These are phyloP conservation scores for Protea cynaroides DNA, from an alignment of 164 flowering plant genomes.

Conservation along the genomic window DNA sequence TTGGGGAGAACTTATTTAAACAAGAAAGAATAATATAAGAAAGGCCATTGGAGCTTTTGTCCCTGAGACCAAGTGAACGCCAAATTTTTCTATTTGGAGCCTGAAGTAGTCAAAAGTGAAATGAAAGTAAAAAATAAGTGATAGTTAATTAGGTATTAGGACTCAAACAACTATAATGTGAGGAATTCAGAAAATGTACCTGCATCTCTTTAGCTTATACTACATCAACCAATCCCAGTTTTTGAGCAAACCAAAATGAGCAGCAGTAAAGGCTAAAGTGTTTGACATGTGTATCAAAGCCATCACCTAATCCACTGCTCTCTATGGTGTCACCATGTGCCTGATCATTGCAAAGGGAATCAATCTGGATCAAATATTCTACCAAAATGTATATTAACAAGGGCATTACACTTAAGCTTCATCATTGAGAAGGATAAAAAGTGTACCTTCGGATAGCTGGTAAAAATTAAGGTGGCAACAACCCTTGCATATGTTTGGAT, in stretches of 20 bases:
- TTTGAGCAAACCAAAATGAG: slow-evolving; percentile 58
- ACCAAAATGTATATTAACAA: too few species aligned
- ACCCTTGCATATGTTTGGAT: slow-evolving; percentile 56
- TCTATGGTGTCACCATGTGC: too few species aligned
- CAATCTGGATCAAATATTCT: too few species aligned
- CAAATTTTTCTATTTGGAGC: slow-evolving; percentile 41
- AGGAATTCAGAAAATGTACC: slow-evolving; percentile 44
- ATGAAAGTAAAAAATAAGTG: too few species aligned
- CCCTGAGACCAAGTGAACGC: slow-evolving; percentile 34
- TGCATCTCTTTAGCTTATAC: slow-evolving; percentile 74
- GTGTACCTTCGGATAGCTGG: slow-evolving; percentile 80
- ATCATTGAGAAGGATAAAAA: neutral
- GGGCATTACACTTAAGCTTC: too few species aligned
- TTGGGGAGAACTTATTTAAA: slow-evolving; percentile 29
- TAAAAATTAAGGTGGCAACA: slow-evolving; percentile 88
- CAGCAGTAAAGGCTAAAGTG: slow-evolving; percentile 61
- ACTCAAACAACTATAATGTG: too few species aligned
- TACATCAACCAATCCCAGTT: slow-evolving; percentile 92
- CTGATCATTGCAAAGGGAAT: slow-evolving; percentile 28
- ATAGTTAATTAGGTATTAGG: slow-evolving; percentile 1
- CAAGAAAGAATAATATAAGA: slow-evolving; percentile 66
- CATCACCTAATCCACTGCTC: slow-evolving; percentile 76
- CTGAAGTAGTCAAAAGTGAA: slow-evolving; percentile 29
- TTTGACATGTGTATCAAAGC: slow-evolving; percentile 52
- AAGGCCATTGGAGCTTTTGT: slow-evolving; percentile 30